These are phyloP conservation scores for Apiospora pterosperma DNA, from an alignment of 2,329 filamentous ascomycete genomes.

Conservation along the genomic window DNA sequence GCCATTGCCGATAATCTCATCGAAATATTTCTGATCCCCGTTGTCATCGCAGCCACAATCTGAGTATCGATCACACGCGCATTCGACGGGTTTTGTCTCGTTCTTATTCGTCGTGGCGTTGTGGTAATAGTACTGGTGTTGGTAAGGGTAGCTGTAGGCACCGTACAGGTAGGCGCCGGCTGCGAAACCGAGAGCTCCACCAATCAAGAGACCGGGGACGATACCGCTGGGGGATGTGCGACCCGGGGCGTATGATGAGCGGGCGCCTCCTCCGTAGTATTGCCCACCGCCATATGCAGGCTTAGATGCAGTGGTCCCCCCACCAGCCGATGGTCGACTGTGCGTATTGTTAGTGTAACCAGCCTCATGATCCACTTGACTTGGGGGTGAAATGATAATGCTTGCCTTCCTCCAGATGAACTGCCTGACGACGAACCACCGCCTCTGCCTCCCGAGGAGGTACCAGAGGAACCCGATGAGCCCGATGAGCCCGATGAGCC, in stretches of 20 bases:
- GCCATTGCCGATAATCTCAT: conserved; percentile 63
- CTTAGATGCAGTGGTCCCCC: conserved; percentile 2
- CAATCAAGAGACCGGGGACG: conserved; percentile 41
- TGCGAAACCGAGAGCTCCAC: conserved; percentile 50
- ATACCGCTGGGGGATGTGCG: conserved; percentile 45
- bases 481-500: too few species aligned
- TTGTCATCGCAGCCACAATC: conserved; percentile 62
- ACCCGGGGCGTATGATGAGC: conserved; percentile 58
- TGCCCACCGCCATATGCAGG: conserved; percentile 47
- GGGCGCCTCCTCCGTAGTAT: conserved; percentile 66
- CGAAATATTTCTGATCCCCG: conserved; percentile 56
- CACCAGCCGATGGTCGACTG: not conserved
- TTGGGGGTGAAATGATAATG: not conserved
- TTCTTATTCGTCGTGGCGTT: conserved; percentile 49
- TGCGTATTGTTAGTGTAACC: not conserved
- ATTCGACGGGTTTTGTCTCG: conserved; percentile 59
- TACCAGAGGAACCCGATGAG: too few species aligned
- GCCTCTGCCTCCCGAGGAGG: conserved; percentile 22
- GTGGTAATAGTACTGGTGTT: conserved; percentile 42
- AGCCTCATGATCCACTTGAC: not conserved
- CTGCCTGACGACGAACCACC: conserved; percentile 19
- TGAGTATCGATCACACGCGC: conserved; percentile 53
- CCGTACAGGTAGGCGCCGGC: conserved; percentile 54
- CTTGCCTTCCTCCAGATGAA: not conserved
- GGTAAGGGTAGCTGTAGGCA: conserved; percentile 54